Evolutionary conservation across 2,329 filamentous ascomycete genomes (phyloP), one percentile per base, ranked within the genome.

Genomic region (Aspergillus fructus): DNA sequence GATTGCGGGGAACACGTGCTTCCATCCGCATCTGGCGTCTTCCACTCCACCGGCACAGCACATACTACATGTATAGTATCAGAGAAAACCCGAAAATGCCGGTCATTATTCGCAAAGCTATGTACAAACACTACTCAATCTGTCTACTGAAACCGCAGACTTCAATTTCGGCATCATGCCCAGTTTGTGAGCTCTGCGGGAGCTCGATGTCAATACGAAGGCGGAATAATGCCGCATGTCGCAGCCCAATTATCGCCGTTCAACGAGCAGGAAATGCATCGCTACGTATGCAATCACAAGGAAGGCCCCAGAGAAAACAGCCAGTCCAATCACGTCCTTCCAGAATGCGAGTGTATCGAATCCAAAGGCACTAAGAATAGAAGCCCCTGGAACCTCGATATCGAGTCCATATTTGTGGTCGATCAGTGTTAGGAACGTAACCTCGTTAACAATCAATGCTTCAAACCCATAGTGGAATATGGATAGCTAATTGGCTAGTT

Each of bases 401-500:
- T 97, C 92, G 5, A 99, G 84, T 5, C 94, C 94, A 63, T 96
- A 97, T 76, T 97, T 96, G 74, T 94, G 89, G 73, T 99, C 94
- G 42, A 96, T 85, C 24, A 99, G 83, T 0, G 90, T 93, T 43
- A 99, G 81, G 67, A 91, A 91, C 24, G 91, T 87, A 47, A 97
- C 96, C 78, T 99, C 94, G 70, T 97, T 99, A 66, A 99, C 94
- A 62, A 97, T 96, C 13, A 99, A 83, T 2, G 91, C 90, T 79
- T 99, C 94, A 67, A 97, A 97, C 5, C 89, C 93, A 71, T 96
- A 99, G 73, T 99, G 94, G 83, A 99, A 99, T 62, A 99, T 99
- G 2, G 93, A 97, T 8, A 99, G 79, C 77, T 89, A 64, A 53
- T 11, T 53, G 34, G 56, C 75, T 66, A 69, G 58, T 56, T 45